A percentile compares a stretch with the other conserved stretches of the same genome.
Conservation (phyloP, 805 yeast genomes). For the Candida parachauliodes region DNA sequence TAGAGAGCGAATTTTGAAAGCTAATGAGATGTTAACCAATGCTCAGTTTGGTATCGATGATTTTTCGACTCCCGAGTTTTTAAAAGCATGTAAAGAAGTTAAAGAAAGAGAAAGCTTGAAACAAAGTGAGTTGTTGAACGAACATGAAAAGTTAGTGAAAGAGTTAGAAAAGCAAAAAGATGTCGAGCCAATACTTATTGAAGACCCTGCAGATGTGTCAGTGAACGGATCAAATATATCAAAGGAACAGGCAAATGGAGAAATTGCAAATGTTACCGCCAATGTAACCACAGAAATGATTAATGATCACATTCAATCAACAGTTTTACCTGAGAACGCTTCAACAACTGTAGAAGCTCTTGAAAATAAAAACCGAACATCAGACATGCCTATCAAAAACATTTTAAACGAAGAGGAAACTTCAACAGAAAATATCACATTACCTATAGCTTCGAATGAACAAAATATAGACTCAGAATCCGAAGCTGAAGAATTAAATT, state of each 20-base stretch:
- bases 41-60: constrained; percentile 96
- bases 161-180: constrained; percentile 16
- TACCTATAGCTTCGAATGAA: background rate
- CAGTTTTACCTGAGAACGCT: too few relatives aligned
- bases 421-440: background rate
- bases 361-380: background rate
- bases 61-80: constrained; percentile 65
- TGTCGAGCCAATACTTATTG: background rate
- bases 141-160: constrained; percentile 26
- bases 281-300: background rate
- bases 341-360: background rate
- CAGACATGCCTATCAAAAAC: background rate
- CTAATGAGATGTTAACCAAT: constrained; percentile 94
- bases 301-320: too few relatives aligned
- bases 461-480: constrained; percentile 22
- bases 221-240: background rate
- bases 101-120: constrained; percentile 60
- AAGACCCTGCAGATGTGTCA: background rate
- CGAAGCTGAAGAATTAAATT: constrained; percentile 28
- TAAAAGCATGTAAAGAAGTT: constrained; percentile 72
- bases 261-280: background rate
- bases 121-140: constrained; percentile 41
- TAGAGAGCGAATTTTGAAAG: constrained; percentile 73
- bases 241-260: background rate
- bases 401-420: background rate